Base-by-base conservation (phyloP, 257 asterid genomes). In the Gentiana straminea region DNA sequence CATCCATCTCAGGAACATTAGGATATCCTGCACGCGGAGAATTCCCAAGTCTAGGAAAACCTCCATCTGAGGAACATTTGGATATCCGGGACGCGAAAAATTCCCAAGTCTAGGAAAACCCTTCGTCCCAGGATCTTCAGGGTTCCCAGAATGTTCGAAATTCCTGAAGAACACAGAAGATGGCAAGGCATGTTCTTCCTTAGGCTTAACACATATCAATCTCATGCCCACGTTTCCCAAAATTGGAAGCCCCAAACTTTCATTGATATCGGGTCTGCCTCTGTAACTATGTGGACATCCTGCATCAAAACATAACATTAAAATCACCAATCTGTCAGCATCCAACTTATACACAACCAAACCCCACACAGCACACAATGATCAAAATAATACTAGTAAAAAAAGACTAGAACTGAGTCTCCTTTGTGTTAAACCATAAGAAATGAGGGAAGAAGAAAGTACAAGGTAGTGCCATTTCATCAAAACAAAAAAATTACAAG, bases 131-230 rank as follows among this genome's bases (percentile, higher is more conserved):
- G 47, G 60, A 72, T 71, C 81, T 57, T 63, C 54, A 61, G 51
- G 68, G 13, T 61, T 65, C 35, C 76, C 93, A 59, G 84, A 70
- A 69, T 80, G 85, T 52, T 82, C 57, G 66, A 12, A 81, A 15
- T 66, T 54, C 60, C 66, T 68, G 58, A 68, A 70, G 57, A 54
- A 58, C 73, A 71, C 54, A 47, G 72, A 63, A 61, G 47, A 61
- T 34, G 81, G 77, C 43, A 66, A 61, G 45, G 70, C 13, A 46
- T 39, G 59, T 56, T 44, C 64, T 73, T 60, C 79, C 7, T 57
- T 57, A 12, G 35, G 53, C 54, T 70, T 67, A 37, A 64, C 10
- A 46, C 64, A 59, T 38, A 70, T 61, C 13, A 70, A 65, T 49
- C 68, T 75, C 68, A 49, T 57, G 54, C 75, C 68, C 58, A 62